Percentiles rank a stretch among this genome's conserved stretches.
These are phyloP conservation scores for Forsythia suspensa DNA, from an alignment of 257 asterid species.

Conservation along the genomic window DNA sequence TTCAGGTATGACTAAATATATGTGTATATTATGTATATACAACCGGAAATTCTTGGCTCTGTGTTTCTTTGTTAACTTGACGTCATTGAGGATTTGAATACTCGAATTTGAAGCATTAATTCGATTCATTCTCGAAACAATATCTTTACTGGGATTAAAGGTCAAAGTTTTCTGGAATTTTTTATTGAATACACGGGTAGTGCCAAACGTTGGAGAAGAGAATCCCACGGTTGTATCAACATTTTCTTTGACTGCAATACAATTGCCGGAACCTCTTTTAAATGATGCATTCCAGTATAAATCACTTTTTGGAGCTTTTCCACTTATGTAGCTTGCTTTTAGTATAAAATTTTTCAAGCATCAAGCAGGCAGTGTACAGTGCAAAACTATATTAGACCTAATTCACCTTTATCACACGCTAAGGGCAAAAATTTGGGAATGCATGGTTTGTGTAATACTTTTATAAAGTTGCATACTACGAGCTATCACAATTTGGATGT, in stretches of 20 bases:
- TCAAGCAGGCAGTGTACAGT: background rate
- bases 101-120: too few species aligned
- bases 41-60: background rate
- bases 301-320: background rate
- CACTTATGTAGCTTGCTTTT: background rate
- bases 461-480: background rate
- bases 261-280: background rate
- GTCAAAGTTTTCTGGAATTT: background rate
- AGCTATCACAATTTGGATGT: background rate
- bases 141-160: background rate
- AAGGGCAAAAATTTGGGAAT: background rate
- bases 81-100: background rate
- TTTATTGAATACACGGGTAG: background rate
- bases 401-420: background rate
- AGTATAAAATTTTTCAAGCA: background rate
- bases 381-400: background rate
- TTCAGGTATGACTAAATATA: constrained; percentile 40
- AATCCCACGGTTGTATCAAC: background rate
- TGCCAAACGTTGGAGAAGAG: background rate
- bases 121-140: background rate
- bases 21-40: background rate
- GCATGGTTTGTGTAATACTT: background rate
- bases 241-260: background rate
- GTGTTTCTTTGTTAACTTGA: constrained; percentile 3
- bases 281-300: background rate